These are phyloP conservation scores for Vanrija humicola DNA, from an alignment of 1,284 basidiomycete species.

Conservation along the genomic window DNA sequence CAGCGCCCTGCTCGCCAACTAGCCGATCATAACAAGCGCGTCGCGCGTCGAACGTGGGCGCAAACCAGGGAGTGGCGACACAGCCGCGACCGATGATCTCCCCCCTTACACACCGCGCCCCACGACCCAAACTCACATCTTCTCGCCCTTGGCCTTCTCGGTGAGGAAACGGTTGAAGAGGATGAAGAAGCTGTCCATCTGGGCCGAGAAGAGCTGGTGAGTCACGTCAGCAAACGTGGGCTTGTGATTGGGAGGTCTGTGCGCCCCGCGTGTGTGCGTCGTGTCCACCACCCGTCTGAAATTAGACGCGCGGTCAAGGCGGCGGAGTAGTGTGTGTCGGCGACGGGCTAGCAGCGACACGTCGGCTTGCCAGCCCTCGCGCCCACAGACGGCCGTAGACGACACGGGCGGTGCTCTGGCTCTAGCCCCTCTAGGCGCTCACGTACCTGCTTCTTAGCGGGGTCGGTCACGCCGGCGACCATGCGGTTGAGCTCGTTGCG, in stretches of 20 bases:
- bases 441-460: constrained; percentile 73
- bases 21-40: too few species aligned
- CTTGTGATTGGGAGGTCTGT: too few species aligned
- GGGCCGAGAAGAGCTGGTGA: constrained; percentile 82
- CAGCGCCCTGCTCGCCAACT: neutral
- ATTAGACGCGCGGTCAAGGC: too few species aligned
- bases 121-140: constrained; percentile 66
- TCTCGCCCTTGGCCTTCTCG: constrained; percentile 89
- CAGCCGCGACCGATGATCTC: neutral
- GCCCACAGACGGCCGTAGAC: neutral
- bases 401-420: neutral
- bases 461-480: constrained; percentile 76
- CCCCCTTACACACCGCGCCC: neutral
- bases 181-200: constrained; percentile 99
- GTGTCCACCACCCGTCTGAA: too few species aligned
- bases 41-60: too few species aligned
- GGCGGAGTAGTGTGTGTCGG: too few species aligned
- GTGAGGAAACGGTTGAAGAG: constrained; percentile 97
- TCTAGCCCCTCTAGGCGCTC: neutral
- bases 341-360: neutral
- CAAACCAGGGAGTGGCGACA: neutral
- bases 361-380: too few species aligned
- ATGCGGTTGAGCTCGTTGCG: constrained; percentile 95
- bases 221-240: constrained; percentile 6
- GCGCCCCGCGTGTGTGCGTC: too few species aligned